Evolutionary conservation across 1,284 basidiomycete species (phyloP).

Genomic region (Melampsora larici-populina): DNA sequence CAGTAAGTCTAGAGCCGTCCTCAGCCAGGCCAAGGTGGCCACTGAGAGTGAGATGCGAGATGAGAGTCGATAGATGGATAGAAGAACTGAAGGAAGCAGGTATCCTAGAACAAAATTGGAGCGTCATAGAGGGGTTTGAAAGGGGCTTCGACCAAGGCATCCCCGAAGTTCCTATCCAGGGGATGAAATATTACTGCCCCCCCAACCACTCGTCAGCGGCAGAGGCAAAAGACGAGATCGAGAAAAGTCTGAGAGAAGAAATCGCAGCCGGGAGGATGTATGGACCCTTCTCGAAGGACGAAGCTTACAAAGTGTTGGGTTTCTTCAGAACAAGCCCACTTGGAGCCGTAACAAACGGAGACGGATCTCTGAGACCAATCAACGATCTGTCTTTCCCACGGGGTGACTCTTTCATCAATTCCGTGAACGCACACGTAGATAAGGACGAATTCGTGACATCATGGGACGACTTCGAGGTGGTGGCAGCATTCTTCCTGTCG

Average conservation of each 20-base stretch:
- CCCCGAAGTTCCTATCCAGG: neutral
- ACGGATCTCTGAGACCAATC: conserved; percentile 8
- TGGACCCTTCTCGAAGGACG: no score
- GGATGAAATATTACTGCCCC: no score
- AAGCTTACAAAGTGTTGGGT: neutral
- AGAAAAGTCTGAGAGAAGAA: no score
- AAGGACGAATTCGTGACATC: neutral
- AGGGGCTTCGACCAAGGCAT: conserved; percentile 6
- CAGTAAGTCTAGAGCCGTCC: neutral
- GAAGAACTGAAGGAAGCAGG: neutral
- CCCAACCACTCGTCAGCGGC: no score
- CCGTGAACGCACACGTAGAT: neutral
- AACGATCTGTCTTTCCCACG: conserved; percentile 7
- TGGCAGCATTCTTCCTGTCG: no score
- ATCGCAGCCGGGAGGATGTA: neutral
- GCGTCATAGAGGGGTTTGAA: neutral
- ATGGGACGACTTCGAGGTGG: no score
- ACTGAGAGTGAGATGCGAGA: no score
- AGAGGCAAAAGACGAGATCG: no score
- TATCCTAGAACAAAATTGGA: neutral
- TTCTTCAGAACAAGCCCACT: neutral
- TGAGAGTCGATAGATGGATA: neutral
- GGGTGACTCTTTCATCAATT: neutral
- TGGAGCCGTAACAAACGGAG: neutral
- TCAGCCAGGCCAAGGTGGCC: neutral